These are phyloP conservation scores for Diplodia seriata DNA, from an alignment of 2,329 filamentous ascomycete genomes.

Conservation along the genomic window DNA sequence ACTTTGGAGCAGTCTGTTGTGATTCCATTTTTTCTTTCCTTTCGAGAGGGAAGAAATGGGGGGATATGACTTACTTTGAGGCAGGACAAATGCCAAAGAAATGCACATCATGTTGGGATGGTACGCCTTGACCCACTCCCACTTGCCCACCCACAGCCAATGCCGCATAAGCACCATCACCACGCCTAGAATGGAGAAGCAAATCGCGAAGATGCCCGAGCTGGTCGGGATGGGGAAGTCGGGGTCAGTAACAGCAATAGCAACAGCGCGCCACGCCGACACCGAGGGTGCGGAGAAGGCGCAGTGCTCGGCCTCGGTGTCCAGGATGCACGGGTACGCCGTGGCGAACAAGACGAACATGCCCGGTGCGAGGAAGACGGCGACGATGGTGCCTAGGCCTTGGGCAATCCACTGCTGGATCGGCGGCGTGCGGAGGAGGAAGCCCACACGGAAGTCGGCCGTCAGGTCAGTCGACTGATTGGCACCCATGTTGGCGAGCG, in stretches of 20 bases:
- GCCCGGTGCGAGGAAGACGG: constrained; percentile 71
- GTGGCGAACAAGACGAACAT: constrained; percentile 72
- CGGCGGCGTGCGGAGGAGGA: constrained; percentile 69
- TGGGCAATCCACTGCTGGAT: constrained; percentile 72
- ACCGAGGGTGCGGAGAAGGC: constrained; percentile 69
- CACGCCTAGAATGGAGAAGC: constrained; percentile 61
- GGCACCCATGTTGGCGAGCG: constrained; percentile 50
- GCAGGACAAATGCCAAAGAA: constrained; percentile 65
- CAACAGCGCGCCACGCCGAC: constrained; percentile 70
- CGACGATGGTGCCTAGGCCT: constrained; percentile 65
- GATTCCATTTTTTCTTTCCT: no score
- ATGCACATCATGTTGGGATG: constrained; percentile 70
- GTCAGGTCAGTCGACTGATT: constrained; percentile 45
- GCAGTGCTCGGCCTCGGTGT: constrained; percentile 57
- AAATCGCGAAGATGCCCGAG: constrained; percentile 65
- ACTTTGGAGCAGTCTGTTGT: no score
- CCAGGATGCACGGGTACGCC: constrained; percentile 72
- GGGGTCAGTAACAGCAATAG: constrained; percentile 66
- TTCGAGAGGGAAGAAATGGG: no score
- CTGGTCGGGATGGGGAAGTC: constrained; percentile 61
- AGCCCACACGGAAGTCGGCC: constrained; percentile 70
- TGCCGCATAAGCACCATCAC: constrained; percentile 62
- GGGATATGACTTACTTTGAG: constrained; percentile 47
- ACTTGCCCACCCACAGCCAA: constrained; percentile 60
- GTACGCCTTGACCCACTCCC: constrained; percentile 62